Evolutionary conservation across 805 yeast genomes (phyloP).

Genomic region (Torulaspora indica): DNA sequence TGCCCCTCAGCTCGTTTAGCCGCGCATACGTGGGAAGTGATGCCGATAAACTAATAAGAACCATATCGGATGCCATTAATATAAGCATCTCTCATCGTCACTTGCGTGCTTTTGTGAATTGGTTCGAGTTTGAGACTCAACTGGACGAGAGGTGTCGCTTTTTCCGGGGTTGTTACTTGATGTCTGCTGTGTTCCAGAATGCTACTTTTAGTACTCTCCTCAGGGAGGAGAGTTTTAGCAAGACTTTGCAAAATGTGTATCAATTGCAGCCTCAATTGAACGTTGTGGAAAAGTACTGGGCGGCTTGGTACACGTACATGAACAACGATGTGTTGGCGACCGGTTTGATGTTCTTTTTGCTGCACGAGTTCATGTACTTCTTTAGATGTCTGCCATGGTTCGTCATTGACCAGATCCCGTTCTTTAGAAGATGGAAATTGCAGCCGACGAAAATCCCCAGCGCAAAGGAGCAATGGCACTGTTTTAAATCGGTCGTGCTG

Average conservation of each 20-base stretch:
- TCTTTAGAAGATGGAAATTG: constrained; percentile 79
- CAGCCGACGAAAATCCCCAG: constrained; percentile 83
- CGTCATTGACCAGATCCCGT: constrained; percentile 78
- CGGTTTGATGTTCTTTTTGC: constrained; percentile 72
- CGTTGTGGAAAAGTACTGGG: constrained; percentile 73
- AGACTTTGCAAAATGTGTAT: constrained; percentile 37
- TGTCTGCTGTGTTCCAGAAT: constrained; percentile 37
- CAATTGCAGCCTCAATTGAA: constrained; percentile 44
- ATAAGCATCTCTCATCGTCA: no score
- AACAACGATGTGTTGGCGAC: constrained; percentile 88
- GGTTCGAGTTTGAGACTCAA: no score
- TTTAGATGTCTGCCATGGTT: constrained; percentile 92
- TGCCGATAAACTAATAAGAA: neutral
- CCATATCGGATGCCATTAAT: neutral
- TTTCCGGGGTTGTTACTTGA: constrained; percentile 1
- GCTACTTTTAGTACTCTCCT: constrained; percentile 30
- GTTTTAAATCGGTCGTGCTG: constrained; percentile 75
- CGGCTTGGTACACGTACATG: constrained; percentile 78
- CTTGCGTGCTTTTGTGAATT: no score
- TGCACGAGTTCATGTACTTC: constrained; percentile 88
- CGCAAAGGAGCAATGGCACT: constrained; percentile 84
- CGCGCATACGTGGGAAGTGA: neutral
- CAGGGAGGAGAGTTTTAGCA: constrained; percentile 30
- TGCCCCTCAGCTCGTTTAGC: constrained; percentile 3
- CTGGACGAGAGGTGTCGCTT: no score